Evolutionary conservation across 768 basidiomycete genomes (phyloP).

Genomic region (Naematelia aurantialba): DNA sequence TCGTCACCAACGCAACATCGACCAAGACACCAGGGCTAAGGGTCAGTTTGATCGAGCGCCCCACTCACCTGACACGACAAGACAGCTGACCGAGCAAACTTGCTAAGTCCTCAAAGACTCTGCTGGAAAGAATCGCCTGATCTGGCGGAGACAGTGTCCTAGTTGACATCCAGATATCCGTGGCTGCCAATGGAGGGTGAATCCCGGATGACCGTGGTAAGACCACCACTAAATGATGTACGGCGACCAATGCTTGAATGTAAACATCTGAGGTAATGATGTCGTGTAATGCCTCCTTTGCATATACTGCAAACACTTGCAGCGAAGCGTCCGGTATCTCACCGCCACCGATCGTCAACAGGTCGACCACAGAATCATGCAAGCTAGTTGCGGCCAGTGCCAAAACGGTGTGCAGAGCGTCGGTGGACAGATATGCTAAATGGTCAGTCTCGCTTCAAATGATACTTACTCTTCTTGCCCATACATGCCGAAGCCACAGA

Average conservation of each 20-base stretch:
- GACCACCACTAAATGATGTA: slow-evolving; percentile 31
- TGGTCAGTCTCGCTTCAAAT: not conserved
- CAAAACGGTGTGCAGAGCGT: slow-evolving; percentile 35
- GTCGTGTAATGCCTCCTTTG: slow-evolving; percentile 12
- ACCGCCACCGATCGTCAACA: slow-evolving; percentile 13
- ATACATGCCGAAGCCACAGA: not conserved
- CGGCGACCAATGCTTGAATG: slow-evolving; percentile 30
- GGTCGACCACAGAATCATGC: slow-evolving; percentile 25
- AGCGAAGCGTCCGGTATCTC: slow-evolving; percentile 20
- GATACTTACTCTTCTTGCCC: not conserved
- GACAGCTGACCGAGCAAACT: slow-evolving; percentile 6
- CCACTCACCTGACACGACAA: slow-evolving; percentile 27
- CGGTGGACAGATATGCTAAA: slow-evolving; percentile 21
- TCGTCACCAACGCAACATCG: slow-evolving; percentile 29
- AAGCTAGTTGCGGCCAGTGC: slow-evolving; percentile 36
- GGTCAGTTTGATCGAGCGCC: not conserved
- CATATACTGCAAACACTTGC: slow-evolving; percentile 32
- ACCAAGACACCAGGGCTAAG: slow-evolving; percentile 28
- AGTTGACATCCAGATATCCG: slow-evolving; percentile 7
- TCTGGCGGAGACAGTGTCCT: slow-evolving; percentile 9
- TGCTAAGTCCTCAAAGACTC: slow-evolving; percentile 10
- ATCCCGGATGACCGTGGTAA: slow-evolving; percentile 15
- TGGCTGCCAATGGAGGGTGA: not conserved
- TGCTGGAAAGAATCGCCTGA: slow-evolving; percentile 5
- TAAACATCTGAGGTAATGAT: slow-evolving; percentile 28